phyloP scores from a whole-genome alignment of 768 basidiomycete genomes.

The Lentinula boryana region DNA sequence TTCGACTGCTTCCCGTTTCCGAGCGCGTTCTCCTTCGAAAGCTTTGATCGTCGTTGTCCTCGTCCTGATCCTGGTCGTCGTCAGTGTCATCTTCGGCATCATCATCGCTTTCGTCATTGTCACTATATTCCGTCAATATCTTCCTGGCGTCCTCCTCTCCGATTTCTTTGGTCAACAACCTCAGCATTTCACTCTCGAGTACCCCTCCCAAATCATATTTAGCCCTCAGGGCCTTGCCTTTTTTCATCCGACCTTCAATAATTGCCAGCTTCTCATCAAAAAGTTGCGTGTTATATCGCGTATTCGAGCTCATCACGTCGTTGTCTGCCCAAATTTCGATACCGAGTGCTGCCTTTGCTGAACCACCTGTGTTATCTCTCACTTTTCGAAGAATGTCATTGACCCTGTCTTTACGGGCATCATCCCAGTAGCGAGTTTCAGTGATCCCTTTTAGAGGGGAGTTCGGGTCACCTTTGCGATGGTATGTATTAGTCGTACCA shows the following conservation, averaged over 20 bases:
- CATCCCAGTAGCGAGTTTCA: not conserved
- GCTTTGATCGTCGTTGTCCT: not conserved
- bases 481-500: not conserved
- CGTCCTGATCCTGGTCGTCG: not conserved
- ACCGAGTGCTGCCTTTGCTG: slow-evolving; percentile 17
- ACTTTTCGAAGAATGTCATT: not conserved
- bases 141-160: not conserved
- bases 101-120: not conserved
- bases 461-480: not conserved
- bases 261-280: slow-evolving; percentile 36
- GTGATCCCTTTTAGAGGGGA: not conserved
- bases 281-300: slow-evolving; percentile 37
- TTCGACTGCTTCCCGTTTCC: not conserved
- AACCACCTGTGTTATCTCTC: not conserved
- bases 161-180: slow-evolving; percentile 6
- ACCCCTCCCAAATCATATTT: not conserved
- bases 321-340: slow-evolving; percentile 33
- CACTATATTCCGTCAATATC: not conserved
- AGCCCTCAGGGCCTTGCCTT: not conserved
- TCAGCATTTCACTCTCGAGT: slow-evolving; percentile 6
- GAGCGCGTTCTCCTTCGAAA: not conserved
- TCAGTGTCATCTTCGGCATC: not conserved
- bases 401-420: not conserved
- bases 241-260: not conserved
- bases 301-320: slow-evolving; percentile 38